phyloP scores from a whole-genome alignment of 1,284 basidiomycete species.

The Cerrena zonata region DNA sequence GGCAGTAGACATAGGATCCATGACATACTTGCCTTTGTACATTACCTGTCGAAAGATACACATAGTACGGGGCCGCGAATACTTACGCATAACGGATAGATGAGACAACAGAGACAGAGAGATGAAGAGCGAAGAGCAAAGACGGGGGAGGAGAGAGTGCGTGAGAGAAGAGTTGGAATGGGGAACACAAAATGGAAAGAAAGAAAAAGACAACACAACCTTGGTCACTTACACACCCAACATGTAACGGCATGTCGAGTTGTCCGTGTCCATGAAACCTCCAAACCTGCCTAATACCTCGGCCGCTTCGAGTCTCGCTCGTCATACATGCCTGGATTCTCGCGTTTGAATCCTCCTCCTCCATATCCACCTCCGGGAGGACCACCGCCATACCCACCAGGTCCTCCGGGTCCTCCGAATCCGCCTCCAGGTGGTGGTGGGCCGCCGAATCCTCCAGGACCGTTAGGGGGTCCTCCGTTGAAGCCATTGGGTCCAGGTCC shows the following conservation, averaged over 20 bases:
- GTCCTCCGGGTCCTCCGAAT: conserved; percentile 26
- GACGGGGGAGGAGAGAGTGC: conserved; percentile 6
- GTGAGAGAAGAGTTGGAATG: conserved; percentile 8
- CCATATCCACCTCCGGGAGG: conserved; percentile 34
- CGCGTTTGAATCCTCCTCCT: conserved; percentile 62
- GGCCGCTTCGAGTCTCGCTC: conserved; percentile 75
- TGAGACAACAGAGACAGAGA: conserved; percentile 1
- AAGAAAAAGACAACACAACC: not conserved
- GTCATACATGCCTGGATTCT: conserved; percentile 65
- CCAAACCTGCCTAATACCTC: conserved; percentile 50
- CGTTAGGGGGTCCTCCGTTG: conserved; percentile 32
- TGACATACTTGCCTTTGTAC: conserved; percentile 9
- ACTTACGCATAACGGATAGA: conserved; percentile 12
- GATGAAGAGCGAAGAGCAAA: conserved; percentile 4
- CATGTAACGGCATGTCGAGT: no score
- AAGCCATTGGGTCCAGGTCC: conserved; percentile 35
- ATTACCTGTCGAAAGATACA: not conserved
- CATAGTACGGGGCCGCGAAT: conserved; percentile 1
- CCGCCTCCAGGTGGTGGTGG: conserved; percentile 30
- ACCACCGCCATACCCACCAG: conserved; percentile 29
- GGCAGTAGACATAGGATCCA: not conserved
- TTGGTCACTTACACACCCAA: not conserved
- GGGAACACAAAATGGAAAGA: not conserved
- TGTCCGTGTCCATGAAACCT: not conserved
- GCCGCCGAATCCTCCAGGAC: conserved; percentile 21